These are phyloP conservation scores for Hypoxylon sp. DNA, from an alignment of 2,329 filamentous ascomycete genomes.

Conservation along the genomic window DNA sequence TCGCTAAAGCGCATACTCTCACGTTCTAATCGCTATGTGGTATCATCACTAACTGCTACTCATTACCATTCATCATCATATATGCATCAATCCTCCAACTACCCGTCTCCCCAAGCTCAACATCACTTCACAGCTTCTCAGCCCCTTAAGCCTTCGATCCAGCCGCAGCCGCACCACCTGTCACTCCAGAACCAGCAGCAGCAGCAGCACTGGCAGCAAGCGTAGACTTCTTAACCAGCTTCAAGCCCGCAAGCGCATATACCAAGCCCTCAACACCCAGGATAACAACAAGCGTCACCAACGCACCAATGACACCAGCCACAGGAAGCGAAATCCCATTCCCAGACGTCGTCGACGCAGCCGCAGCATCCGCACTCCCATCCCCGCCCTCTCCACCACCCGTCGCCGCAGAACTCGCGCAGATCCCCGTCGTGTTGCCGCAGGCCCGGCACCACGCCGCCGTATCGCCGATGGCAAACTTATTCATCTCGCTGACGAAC, in stretches of 20 bases:
- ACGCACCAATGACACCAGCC: slow-evolving; percentile 86
- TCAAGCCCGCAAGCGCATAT: slow-evolving; percentile 61
- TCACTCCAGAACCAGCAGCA: slow-evolving; percentile 20
- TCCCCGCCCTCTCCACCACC: slow-evolving; percentile 49
- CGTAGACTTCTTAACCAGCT: slow-evolving; percentile 64
- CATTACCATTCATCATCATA: neutral
- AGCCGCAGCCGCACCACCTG: slow-evolving; percentile 8
- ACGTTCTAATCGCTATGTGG: neutral
- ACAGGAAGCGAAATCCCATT: slow-evolving; percentile 75
- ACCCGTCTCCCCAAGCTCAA: neutral
- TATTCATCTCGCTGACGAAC: slow-evolving; percentile 74
- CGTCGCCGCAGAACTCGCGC: slow-evolving; percentile 61
- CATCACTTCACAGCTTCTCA: neutral
- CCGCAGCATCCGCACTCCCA: slow-evolving; percentile 46
- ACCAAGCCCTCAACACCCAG: slow-evolving; percentile 62
- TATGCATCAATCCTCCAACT: neutral
- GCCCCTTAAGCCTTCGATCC: slow-evolving; percentile 43
- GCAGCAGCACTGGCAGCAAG: slow-evolving; percentile 46
- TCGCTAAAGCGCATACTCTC: neutral
- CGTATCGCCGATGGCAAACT: slow-evolving; percentile 76
- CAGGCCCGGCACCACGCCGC: slow-evolving; percentile 81
- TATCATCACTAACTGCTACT: slow-evolving; percentile 1
- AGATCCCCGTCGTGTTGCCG: slow-evolving; percentile 78
- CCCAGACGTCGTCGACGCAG: slow-evolving; percentile 43
- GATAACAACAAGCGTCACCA: slow-evolving; percentile 70